Base-by-base conservation (phyloP, 2,329 filamentous ascomycete species). In the Aspergillus terreus region DNA sequence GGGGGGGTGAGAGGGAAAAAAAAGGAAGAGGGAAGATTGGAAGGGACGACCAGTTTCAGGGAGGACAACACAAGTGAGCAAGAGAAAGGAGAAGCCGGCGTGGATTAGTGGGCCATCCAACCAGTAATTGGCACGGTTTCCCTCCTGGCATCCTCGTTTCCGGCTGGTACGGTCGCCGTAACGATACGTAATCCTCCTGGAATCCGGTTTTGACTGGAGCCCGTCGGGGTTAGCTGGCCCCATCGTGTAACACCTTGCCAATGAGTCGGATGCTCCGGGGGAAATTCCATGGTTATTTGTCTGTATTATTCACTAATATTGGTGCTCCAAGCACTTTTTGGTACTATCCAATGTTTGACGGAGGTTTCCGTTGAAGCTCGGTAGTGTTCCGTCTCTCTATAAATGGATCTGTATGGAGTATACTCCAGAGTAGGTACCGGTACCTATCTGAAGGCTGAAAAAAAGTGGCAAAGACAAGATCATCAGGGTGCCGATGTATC, bases 21-120 rank as follows among this genome's bases (percentile, higher is more conserved):
- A 50, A 21, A 46, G 47, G 52, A 50, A 54, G 46, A 44, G 51
- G 49, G 47, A 49, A 58, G 36, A 57, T 53, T 55, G 48, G 54
- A 55, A 56, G 55, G 23, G 41, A 15, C 38, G 7, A n/a, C 23
- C 41, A 50, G 48, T 53, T 59, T 59, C 49, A 61, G 58, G 56
- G 63, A 60, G 58, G 58, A 58, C 57, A 58, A 59, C 35, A 38
- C 14, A 4, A 4, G 27, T 11, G 27, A 30, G 27, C 27, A 30
- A 17, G 35, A 19, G 55, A 67, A 68, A 66, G 63, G 64, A 65
- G 63, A 62, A 58, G 53, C 55, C 56, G 5, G 35, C 54, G 50
- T 53, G 52, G 46, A 43, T 52, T 43, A 49, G 62, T 66, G 62
- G 65, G 62, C 54, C 59, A 30, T 30, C 27, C 27, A 30, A 30